These are phyloP conservation scores for Moesziomyces sp. DNA, from an alignment of 1,284 basidiomycete species.

Conservation along the genomic window DNA sequence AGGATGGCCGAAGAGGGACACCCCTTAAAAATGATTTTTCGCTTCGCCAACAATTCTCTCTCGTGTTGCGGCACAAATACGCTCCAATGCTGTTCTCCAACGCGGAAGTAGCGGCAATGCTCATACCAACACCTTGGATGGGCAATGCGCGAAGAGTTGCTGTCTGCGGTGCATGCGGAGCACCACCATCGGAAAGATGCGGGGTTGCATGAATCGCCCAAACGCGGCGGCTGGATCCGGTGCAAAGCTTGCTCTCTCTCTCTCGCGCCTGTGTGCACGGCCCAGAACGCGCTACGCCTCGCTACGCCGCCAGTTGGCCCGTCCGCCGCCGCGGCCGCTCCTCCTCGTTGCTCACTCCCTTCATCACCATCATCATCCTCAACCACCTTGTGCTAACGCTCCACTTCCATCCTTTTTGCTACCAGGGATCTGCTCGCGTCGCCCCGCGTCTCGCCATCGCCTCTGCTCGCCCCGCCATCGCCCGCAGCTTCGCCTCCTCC, in stretches of 20 bases:
- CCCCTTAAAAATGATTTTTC: too few relatives aligned
- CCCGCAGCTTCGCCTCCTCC: conserved; percentile 40
- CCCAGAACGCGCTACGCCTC: too few relatives aligned
- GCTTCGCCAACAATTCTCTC: too few relatives aligned
- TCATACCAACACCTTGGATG: too few relatives aligned
- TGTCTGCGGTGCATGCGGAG: background rate
- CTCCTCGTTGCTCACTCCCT: background rate
- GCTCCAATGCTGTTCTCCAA: too few relatives aligned
- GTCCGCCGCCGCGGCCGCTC: conserved; percentile 16
- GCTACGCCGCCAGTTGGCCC: conserved; percentile 15
- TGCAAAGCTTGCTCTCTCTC: too few relatives aligned
- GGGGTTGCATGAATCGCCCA: conserved; percentile 15
- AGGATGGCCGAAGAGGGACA: too few relatives aligned
- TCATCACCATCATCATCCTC: conserved; percentile 9
- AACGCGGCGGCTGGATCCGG: too few relatives aligned
- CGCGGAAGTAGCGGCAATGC: too few relatives aligned
- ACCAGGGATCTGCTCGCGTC: conserved; percentile 30
- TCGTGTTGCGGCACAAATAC: too few relatives aligned
- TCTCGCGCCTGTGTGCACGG: too few relatives aligned
- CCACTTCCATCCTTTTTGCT: background rate
- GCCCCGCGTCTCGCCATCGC: conserved; percentile 35
- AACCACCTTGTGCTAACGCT: conserved; percentile 1
- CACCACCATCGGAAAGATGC: conserved; percentile 41
- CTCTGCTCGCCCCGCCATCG: conserved; percentile 18
- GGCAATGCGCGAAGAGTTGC: too few relatives aligned